A percentile compares a stretch with the other conserved stretches of the same genome.
Conservation (phyloP, 129 eudicot genomes). For the Arctium lappa region DNA sequence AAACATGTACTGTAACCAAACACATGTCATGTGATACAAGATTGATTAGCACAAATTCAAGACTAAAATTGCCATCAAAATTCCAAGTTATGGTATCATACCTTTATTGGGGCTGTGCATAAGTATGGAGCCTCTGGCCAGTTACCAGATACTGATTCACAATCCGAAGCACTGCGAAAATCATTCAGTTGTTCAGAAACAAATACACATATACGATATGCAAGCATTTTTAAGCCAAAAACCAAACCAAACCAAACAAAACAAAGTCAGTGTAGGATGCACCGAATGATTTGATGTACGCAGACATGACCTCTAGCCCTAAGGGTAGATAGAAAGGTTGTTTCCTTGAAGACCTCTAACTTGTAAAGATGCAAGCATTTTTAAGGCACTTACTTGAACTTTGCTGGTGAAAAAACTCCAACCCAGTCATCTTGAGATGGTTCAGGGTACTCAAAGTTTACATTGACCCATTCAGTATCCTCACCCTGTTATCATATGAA, state of each 20-base stretch:
- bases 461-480: constrained; percentile 63
- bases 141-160: constrained; percentile 37
- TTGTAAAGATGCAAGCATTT: background rate
- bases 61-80: background rate
- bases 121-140: constrained; percentile 55
- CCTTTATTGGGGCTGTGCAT: constrained; percentile 85
- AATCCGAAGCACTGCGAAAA: constrained; percentile 55
- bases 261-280: too few species aligned
- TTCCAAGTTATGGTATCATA: background rate
- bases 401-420: constrained; percentile 89
- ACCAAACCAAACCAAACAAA: too few species aligned
- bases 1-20: constrained; percentile 54
- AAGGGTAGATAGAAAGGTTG: too few species aligned
- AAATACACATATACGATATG: background rate
- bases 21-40: background rate
- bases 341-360: too few species aligned
- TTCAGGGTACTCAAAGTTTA: constrained; percentile 40
- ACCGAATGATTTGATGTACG: too few species aligned
- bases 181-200: background rate
- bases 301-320: too few species aligned
- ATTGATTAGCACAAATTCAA: background rate
- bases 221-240: background rate
- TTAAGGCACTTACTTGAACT: constrained; percentile 45
- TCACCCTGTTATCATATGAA: constrained; percentile 47
- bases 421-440: constrained; percentile 75